A percentile compares a stretch with the other conserved stretches of the same genome.
Evolutionary conservation across 75 land plant genomes (phyloP).

Genomic region (Picea glauca): DNA sequence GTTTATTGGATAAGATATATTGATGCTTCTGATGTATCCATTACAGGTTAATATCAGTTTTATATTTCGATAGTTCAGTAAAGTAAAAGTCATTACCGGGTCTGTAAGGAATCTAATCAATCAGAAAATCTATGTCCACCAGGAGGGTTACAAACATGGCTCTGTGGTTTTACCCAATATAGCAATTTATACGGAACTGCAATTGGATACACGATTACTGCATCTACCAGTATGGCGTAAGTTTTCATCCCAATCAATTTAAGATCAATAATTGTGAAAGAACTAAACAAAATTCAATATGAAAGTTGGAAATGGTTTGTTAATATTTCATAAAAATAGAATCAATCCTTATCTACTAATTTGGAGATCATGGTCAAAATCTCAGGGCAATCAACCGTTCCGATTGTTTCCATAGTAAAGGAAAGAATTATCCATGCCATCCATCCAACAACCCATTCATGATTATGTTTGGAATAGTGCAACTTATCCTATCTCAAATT

Average conservation of each 20-base stretch:
- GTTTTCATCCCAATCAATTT: constrained; percentile 2
- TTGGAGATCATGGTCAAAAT: background rate
- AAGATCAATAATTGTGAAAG: too few species aligned
- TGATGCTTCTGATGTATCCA: too few species aligned
- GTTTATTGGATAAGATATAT: too few species aligned
- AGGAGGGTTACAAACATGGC: constrained; percentile 28
- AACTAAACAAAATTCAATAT: too few species aligned
- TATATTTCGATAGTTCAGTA: too few species aligned
- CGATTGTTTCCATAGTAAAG: constrained; percentile 66
- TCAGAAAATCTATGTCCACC: background rate
- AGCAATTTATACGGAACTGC: constrained; percentile 39
- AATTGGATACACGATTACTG: constrained; percentile 73
- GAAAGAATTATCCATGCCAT: constrained; percentile 40
- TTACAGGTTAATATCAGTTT: too few species aligned
- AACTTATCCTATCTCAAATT: constrained; percentile 67
- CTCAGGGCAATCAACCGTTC: constrained; percentile 72
- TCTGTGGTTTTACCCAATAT: constrained; percentile 66
- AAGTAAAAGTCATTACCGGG: too few species aligned
- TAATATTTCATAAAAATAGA: background rate
- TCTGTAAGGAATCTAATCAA: too few species aligned
- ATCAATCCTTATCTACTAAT: background rate
- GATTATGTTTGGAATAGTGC: constrained; percentile 48
- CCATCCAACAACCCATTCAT: constrained; percentile 59
- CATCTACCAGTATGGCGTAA: constrained; percentile 70
- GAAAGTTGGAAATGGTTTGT: too few species aligned